A percentile compares a stretch with the other conserved stretches of the same genome.
Conservation (phyloP, 257 asterid genomes). For the Capsicum pubescens region DNA sequence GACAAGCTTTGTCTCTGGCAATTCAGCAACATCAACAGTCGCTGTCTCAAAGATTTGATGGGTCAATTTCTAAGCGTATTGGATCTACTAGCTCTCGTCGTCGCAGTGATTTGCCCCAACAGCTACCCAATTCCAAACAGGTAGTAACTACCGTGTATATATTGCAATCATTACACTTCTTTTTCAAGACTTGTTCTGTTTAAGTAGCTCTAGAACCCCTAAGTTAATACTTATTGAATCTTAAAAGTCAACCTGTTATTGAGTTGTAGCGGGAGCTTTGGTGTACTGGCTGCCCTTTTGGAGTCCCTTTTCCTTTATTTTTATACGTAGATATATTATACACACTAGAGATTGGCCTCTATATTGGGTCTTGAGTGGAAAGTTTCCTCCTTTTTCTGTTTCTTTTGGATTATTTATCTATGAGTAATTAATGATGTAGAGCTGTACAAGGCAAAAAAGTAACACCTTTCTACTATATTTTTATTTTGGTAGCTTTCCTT, state of each 20-base stretch:
- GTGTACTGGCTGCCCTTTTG: too few species aligned
- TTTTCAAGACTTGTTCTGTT: too few species aligned
- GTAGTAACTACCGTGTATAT: neutral
- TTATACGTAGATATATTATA: too few species aligned
- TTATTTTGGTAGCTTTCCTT: neutral
- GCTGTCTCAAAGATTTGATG: constrained; percentile 83
- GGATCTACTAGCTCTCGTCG: constrained; percentile 98
- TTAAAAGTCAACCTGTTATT: neutral
- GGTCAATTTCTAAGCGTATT: constrained; percentile 84
- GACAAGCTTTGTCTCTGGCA: constrained; percentile 94
- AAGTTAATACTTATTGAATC: neutral
- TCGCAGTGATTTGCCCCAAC: constrained; percentile 60
- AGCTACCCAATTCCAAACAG: constrained; percentile 48
- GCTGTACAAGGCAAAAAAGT: neutral
- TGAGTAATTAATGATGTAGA: neutral
- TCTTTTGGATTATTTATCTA: too few species aligned
- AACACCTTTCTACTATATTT: neutral
- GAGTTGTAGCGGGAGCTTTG: too few species aligned
- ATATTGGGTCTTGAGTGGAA: constrained; percentile 20
- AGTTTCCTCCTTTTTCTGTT: neutral
- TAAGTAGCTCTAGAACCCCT: neutral
- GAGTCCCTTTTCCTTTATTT: neutral
- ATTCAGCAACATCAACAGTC: constrained; percentile 79
- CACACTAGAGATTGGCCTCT: neutral
- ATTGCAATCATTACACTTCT: too few species aligned